Percentiles rank a stretch among this genome's conserved stretches.
These are phyloP conservation scores for Euclidium syriacum DNA, from an alignment of 345 rosid genomes.

Conservation along the genomic window DNA sequence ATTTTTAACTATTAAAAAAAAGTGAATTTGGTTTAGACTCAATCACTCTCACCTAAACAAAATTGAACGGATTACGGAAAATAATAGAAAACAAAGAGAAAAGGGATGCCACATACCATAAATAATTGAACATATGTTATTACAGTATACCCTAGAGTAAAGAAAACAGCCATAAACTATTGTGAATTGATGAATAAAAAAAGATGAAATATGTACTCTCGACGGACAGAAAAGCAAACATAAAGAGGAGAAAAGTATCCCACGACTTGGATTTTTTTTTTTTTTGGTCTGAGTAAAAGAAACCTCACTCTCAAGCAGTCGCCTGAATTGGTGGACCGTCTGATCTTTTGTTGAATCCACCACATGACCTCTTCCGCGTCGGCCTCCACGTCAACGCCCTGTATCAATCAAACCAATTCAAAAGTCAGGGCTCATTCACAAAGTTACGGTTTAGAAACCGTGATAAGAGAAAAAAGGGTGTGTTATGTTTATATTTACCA, in stretches of 20 bases:
- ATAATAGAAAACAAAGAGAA: not conserved
- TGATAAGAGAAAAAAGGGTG: not conserved
- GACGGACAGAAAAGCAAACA: constrained; percentile 23
- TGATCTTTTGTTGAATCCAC: constrained; percentile 36
- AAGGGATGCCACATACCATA: constrained; percentile 8
- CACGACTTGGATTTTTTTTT: constrained; percentile 22
- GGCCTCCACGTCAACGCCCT: constrained; percentile 75
- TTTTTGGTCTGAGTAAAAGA: constrained; percentile 37
- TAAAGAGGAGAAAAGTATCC: constrained; percentile 20
- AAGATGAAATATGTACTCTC: constrained; percentile 23
- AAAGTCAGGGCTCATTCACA: constrained; percentile 6
- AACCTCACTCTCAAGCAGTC: constrained; percentile 35
- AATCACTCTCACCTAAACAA: constrained; percentile 25
- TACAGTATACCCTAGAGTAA: too few species aligned
- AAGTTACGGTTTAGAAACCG: not conserved
- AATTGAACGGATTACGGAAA: constrained; percentile 24
- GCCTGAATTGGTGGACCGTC: constrained; percentile 48
- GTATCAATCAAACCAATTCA: constrained; percentile 11
- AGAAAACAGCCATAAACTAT: constrained; percentile 11
- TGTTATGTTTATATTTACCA: constrained; percentile 20
- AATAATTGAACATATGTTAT: constrained; percentile 17
- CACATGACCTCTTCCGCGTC: constrained; percentile 20
- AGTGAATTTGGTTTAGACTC: constrained; percentile 27
- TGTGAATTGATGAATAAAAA: constrained; percentile 11
- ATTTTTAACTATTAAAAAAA: too few species aligned